Conservation (phyloP, 169 alveolate species). For the Plasmodium knowlesi region DNA sequence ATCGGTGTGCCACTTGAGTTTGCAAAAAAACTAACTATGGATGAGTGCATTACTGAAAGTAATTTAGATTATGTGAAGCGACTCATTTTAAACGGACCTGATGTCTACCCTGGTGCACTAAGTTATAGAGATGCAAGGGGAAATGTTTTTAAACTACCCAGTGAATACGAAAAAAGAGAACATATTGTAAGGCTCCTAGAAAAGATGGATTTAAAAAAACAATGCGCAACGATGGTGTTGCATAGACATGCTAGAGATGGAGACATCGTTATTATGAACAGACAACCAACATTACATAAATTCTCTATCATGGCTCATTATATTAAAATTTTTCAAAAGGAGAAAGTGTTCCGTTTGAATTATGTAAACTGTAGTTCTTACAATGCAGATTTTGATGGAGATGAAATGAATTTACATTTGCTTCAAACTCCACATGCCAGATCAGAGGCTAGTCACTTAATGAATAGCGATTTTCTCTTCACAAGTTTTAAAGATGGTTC, state of each 20-base stretch:
- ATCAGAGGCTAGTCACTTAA: slow-evolving; percentile 96
- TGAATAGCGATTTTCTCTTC: slow-evolving; percentile 96
- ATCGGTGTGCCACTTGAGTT: slow-evolving; percentile 96
- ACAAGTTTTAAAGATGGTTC: slow-evolving; percentile 98
- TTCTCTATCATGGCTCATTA: slow-evolving; percentile 97
- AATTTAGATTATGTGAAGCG: slow-evolving; percentile 90
- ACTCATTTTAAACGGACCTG: slow-evolving; percentile 95
- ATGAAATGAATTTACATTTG: slow-evolving; percentile 99
- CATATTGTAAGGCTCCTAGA: slow-evolving; percentile 79
- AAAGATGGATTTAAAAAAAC: slow-evolving; percentile 50
- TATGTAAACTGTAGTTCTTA: slow-evolving; percentile 98
- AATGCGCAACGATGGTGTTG: slow-evolving; percentile 86
- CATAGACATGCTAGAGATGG: slow-evolving; percentile 97
- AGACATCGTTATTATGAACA: slow-evolving; percentile 96
- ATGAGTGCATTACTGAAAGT: slow-evolving; percentile 93
- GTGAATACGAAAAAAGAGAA: slow-evolving; percentile 88
- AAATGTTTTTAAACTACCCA: slow-evolving; percentile 78
- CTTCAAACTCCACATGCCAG: slow-evolving; percentile 95
- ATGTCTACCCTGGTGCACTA: slow-evolving; percentile 97
- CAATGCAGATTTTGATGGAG: slow-evolving; percentile 99
- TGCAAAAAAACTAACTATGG: slow-evolving; percentile 94
- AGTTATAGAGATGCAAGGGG: slow-evolving; percentile 85
- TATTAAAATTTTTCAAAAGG: slow-evolving; percentile 90
- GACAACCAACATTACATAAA: slow-evolving; percentile 98
- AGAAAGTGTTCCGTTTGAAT: slow-evolving; percentile 97